phyloP scores from a whole-genome alignment of 495 filamentous ascomycete species.

The Aspergillus cristatus region DNA sequence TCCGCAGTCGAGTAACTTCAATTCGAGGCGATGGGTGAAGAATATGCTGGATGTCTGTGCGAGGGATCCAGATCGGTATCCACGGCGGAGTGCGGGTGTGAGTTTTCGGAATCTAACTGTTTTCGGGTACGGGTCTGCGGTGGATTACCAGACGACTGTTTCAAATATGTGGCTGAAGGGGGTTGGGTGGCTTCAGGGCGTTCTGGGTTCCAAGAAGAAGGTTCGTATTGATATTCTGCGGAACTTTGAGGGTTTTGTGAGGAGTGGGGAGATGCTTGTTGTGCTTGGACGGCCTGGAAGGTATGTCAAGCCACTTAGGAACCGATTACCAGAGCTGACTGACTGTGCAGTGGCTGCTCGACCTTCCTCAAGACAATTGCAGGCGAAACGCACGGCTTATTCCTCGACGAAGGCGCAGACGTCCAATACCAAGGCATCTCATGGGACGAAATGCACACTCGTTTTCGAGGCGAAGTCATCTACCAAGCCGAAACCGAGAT shows the following conservation, averaged over 20 bases:
- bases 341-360: constrained; percentile 50
- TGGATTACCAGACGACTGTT: constrained; percentile 70
- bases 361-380: constrained; percentile 74
- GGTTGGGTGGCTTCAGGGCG: constrained; percentile 32
- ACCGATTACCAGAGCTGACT: too few species aligned
- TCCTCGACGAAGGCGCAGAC: constrained; percentile 50
- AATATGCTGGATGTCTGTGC: constrained; percentile 31
- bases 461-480: constrained; percentile 70
- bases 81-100: constrained; percentile 33
- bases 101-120: constrained; percentile 55
- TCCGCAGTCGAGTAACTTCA: constrained; percentile 33
- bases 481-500: constrained; percentile 75
- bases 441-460: constrained; percentile 46
- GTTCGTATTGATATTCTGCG: constrained; percentile 62
- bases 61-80: constrained; percentile 35
- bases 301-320: constrained; percentile 12
- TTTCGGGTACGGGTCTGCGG: constrained; percentile 61
- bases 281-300: constrained; percentile 68
- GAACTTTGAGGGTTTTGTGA: constrained; percentile 70
- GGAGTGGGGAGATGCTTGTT: constrained; percentile 69
- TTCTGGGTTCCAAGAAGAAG: constrained; percentile 43
- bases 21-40: constrained; percentile 38
- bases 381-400: constrained; percentile 67
- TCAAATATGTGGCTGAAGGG: constrained; percentile 53
- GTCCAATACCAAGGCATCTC: constrained; percentile 66